Percentiles rank a stretch among this genome's conserved stretches.
phyloP scores from a whole-genome alignment of 1,139 yeast species.

The Blastobotrys aristatus region DNA sequence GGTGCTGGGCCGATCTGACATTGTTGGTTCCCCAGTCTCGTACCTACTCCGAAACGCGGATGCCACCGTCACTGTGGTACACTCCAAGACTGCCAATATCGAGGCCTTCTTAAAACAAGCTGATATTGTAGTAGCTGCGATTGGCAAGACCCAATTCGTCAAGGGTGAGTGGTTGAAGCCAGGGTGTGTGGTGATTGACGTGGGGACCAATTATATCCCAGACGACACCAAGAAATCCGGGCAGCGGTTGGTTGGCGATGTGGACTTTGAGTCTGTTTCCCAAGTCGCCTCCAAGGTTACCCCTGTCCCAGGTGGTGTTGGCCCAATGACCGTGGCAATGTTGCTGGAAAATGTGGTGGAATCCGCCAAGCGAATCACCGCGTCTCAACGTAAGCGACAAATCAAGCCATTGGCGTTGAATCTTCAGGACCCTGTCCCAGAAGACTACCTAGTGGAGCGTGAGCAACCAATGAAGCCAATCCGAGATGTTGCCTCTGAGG shows the following conservation, averaged over 20 bases:
- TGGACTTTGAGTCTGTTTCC: constrained; percentile 66
- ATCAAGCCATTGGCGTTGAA: constrained; percentile 59
- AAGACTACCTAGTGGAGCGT: constrained; percentile 87
- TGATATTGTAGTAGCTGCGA: constrained; percentile 87
- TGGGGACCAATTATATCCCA: constrained; percentile 85
- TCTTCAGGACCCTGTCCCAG: constrained; percentile 81
- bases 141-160: constrained; percentile 79
- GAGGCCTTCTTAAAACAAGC: constrained; percentile 60
- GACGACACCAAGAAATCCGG: constrained; percentile 79
- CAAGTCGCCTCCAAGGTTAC: constrained; percentile 72
- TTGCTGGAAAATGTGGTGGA: constrained; percentile 76
- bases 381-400: constrained; percentile 29
- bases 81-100: constrained; percentile 66
- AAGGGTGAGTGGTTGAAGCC: constrained; percentile 85
- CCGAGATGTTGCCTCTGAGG: constrained; percentile 70
- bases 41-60: constrained; percentile 70
- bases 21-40: constrained; percentile 92
- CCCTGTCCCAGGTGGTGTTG: constrained; percentile 99
- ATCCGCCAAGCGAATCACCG: constrained; percentile 58
- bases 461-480: constrained; percentile 84
- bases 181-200: constrained; percentile 87
- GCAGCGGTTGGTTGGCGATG: constrained; percentile 87
- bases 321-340: constrained; percentile 99
- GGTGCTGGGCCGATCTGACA: constrained; percentile 92
- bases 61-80: constrained; percentile 83